These are phyloP conservation scores for Kingdonia uniflora DNA, from an alignment of 164 flowering plant genomes.

Conservation along the genomic window DNA sequence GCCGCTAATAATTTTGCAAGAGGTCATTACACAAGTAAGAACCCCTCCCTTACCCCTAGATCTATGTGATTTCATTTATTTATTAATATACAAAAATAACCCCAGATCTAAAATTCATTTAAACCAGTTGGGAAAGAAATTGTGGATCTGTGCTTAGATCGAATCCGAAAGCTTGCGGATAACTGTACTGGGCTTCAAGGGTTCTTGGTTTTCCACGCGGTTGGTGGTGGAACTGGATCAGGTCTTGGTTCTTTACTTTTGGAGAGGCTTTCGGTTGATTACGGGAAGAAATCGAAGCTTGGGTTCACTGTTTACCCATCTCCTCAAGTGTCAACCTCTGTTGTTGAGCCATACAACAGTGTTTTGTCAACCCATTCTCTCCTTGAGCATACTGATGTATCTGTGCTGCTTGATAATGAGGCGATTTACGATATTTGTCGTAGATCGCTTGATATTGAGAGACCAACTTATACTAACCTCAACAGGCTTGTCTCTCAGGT, in stretches of 20 bases:
- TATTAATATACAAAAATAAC: no score
- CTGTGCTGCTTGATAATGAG: slow-evolving; percentile 2
- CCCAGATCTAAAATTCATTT: no score
- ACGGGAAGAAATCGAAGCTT: slow-evolving; percentile 4
- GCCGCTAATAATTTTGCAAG: neutral
- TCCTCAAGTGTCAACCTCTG: slow-evolving; percentile 1
- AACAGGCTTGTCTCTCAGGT: slow-evolving; percentile 3
- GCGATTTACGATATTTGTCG: slow-evolving; percentile 4
- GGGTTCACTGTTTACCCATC: slow-evolving; percentile 6
- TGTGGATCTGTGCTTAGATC: slow-evolving; percentile 4
- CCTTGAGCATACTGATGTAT: slow-evolving; percentile 3
- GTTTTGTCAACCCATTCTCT: slow-evolving; percentile 1
- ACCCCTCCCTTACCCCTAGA: neutral
- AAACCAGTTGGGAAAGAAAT: slow-evolving; percentile 6
- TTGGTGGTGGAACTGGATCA: slow-evolving; percentile 6
- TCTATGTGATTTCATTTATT: no score
- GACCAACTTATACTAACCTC: neutral
- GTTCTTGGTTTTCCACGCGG: slow-evolving; percentile 4
- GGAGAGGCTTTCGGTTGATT: slow-evolving; percentile 5
- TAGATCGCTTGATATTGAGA: neutral
- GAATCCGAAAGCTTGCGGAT: no score
- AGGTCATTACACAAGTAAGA: slow-evolving; percentile 2
- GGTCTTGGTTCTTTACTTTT: slow-evolving; percentile 3
- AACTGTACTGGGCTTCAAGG: slow-evolving; percentile 5
- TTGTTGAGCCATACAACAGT: slow-evolving; percentile 1